Conservation (phyloP, 2,329 filamentous ascomycete species). For the Trichoderma brevicompactum region DNA sequence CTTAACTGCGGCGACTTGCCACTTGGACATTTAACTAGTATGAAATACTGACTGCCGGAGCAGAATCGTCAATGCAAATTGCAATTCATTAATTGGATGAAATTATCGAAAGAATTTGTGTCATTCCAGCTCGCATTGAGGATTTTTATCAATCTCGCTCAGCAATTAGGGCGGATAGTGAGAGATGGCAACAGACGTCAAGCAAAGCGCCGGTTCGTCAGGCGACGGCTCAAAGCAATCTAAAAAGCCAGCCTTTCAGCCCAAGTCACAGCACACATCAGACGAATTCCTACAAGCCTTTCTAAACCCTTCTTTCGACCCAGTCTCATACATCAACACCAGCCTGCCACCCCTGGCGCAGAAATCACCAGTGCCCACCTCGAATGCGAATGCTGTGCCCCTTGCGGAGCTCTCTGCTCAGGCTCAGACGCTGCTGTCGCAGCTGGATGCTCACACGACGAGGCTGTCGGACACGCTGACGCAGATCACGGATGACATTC, state of each 20-base stretch:
- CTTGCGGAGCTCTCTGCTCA: slow-evolving; percentile 79
- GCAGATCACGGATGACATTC: slow-evolving; percentile 90
- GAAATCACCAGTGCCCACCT: slow-evolving; percentile 38
- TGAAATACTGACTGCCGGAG: background rate
- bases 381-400: slow-evolving; percentile 51
- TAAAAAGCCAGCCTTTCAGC: slow-evolving; percentile 44
- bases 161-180: background rate
- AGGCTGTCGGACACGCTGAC: slow-evolving; percentile 81
- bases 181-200: slow-evolving; percentile 51
- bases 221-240: slow-evolving; percentile 50
- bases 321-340: slow-evolving; percentile 82
- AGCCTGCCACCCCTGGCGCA: slow-evolving; percentile 70
- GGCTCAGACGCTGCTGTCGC: slow-evolving; percentile 81
- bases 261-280: slow-evolving; percentile 65
- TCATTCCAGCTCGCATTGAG: too few species aligned
- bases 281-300: slow-evolving; percentile 78
- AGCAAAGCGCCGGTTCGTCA: slow-evolving; percentile 48
- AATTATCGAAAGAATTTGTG: background rate
- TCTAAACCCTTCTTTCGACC: slow-evolving; percentile 75
- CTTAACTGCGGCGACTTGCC: background rate
- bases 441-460: slow-evolving; percentile 86
- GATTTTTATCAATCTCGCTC: too few species aligned
- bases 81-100: background rate
- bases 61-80: background rate
- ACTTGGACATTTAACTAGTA: background rate